Evolutionary conservation across 148 eudicot genomes (phyloP), one percentile per base, ranked within the genome.

Genomic region (Suaeda aralocaspica): DNA sequence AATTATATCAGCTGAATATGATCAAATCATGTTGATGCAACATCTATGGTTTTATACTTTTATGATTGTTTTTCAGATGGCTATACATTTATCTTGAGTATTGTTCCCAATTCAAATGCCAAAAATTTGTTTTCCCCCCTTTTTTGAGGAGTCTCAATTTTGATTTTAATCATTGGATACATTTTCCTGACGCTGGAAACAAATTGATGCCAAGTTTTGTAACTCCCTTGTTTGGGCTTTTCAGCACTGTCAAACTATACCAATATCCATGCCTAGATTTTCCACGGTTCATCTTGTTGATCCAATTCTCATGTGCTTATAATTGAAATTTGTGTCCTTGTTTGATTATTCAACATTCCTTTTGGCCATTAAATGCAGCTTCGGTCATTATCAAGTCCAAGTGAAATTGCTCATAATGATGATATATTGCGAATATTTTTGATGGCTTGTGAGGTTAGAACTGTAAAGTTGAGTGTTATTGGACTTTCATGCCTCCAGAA

Each of bases 401-500:
- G 82, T 86, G 99, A 95, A 77, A 95, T 95, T 82, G 93, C 93
- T 25, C 84, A 87, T 0, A 88, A 88, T 74, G 97, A 95, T 75
- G 99, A 95, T 72, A 95, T 95, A 72, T 75, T 91, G 69, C 86
- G 88, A 73, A 91, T 95, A 73, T 95, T 95, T 85, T 79, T 95
- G 74, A 89, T 91, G 97, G 99, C 99, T 51, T 95, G 99, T 84
- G 97, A 95, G 66, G 90, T 86, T 61, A 89, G 77, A 82, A 82
- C 82, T 52, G 92, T 86, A 68, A 95, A 89, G 87, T 62, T 95
- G 71, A 95, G 99, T 72, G 99, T 89, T 34, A 87, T 95, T 72
- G 99, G 92, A 33, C 89, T 95, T 73, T 95, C 99, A 44, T 95
- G 93, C 80, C 78, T 95, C 80, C 99, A 95, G 82, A 95, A 95